Evolutionary conservation across 176 grass and related monocot species (phyloP).

Genomic region (Oryza rufipogon): DNA sequence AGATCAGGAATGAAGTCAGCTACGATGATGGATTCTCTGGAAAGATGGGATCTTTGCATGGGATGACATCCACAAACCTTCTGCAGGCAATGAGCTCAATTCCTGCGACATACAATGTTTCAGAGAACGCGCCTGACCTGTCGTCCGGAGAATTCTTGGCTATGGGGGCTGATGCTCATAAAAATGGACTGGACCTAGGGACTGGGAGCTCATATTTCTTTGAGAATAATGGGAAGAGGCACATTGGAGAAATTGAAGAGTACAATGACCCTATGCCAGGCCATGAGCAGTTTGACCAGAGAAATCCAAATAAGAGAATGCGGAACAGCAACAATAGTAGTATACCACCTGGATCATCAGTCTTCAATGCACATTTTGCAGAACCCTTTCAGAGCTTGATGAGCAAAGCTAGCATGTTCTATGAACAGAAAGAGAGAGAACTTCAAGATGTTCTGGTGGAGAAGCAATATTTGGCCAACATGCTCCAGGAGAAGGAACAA

Average conservation of each 20-base stretch:
- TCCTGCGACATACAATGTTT: constrained; percentile 45
- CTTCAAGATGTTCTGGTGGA: constrained; percentile 49
- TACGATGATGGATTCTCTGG: constrained; percentile 55
- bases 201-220: constrained; percentile 57
- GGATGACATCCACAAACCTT: constrained; percentile 82
- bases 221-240: constrained; percentile 73
- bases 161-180: constrained; percentile 65
- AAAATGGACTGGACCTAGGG: constrained; percentile 53
- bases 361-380: constrained; percentile 47
- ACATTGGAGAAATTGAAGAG: constrained; percentile 69
- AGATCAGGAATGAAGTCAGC: constrained; percentile 55
- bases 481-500: constrained; percentile 66
- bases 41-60: constrained; percentile 66
- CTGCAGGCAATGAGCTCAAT: constrained; percentile 72
- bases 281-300: constrained; percentile 53
- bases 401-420: constrained; percentile 54
- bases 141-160: constrained; percentile 76
- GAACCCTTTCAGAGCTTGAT: constrained; percentile 47
- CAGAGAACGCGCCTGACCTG: constrained; percentile 57
- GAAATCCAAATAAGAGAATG: constrained; percentile 62
- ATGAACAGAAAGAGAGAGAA: constrained; percentile 62
- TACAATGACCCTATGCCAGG: constrained; percentile 57
- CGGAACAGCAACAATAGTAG: constrained; percentile 35
- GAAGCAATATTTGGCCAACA: constrained; percentile 45
- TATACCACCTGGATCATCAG: constrained; percentile 40